Evolutionary conservation across 2,329 filamentous ascomycete species (phyloP).

Genomic region (Sphaerulina vaccinii): DNA sequence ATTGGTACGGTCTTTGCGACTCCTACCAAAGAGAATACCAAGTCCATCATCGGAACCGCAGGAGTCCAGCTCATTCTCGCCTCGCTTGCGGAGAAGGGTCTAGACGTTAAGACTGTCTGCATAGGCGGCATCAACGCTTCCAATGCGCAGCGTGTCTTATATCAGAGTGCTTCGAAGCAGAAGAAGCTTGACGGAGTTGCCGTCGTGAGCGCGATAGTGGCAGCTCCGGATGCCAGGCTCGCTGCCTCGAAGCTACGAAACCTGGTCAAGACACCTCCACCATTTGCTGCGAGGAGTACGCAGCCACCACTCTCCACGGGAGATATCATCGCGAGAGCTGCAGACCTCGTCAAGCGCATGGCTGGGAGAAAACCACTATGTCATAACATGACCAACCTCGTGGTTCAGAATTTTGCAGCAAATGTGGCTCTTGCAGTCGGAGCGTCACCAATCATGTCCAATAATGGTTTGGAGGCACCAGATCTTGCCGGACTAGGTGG

Average conservation of each 20-base stretch:
- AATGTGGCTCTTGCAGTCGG: conserved; percentile 84
- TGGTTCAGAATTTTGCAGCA: conserved; percentile 92
- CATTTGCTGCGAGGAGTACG: conserved; percentile 35
- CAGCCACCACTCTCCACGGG: conserved; percentile 33
- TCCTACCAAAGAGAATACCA: conserved; percentile 82
- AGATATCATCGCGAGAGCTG: conserved; percentile 31
- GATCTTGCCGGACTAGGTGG: conserved; percentile 78
- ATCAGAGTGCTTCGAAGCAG: conserved; percentile 59
- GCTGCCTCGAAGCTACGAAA: conserved; percentile 60
- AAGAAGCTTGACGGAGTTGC: conserved; percentile 78
- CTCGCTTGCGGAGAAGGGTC: conserved; percentile 53
- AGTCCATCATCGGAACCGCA: conserved; percentile 71
- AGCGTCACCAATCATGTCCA: conserved; percentile 91
- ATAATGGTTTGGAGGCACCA: conserved; percentile 74
- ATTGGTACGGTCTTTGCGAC: conserved; percentile 89
- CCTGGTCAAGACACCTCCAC: conserved; percentile 51
- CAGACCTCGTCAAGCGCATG: conserved; percentile 56
- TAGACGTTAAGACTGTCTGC: conserved; percentile 65
- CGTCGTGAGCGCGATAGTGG: conserved; percentile 85
- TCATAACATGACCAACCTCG: conserved; percentile 97
- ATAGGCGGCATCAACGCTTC: conserved; percentile 83
- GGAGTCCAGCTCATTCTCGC: conserved; percentile 67
- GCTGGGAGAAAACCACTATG: conserved; percentile 63
- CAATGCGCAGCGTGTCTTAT: conserved; percentile 72
- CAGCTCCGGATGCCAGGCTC: conserved; percentile 63